These are phyloP conservation scores for Puccinia novopanici DNA, from an alignment of 1,284 basidiomycete genomes.

Conservation along the genomic window DNA sequence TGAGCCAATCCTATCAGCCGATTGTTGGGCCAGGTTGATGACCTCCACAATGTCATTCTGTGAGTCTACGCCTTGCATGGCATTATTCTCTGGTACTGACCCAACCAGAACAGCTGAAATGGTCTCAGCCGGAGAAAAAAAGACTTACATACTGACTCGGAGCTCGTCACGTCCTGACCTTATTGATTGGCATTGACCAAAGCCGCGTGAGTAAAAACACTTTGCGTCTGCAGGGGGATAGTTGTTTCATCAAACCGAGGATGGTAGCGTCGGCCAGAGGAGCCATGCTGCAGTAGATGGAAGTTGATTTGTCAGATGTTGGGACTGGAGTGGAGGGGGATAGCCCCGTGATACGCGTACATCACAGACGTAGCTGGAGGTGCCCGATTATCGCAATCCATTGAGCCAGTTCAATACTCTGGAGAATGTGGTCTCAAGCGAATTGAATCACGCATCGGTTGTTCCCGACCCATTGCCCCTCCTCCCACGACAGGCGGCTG, in stretches of 20 bases:
- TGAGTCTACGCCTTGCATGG: too few relatives aligned
- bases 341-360: constrained; percentile 23
- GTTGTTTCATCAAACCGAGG: constrained; percentile 35
- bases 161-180: too few relatives aligned
- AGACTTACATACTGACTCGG: too few relatives aligned
- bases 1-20: constrained; percentile 56
- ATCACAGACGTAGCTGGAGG: constrained; percentile 14
- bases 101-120: neutral
- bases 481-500: neutral
- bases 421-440: constrained; percentile 38
- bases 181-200: too few relatives aligned
- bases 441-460: constrained; percentile 17
- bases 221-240: constrained; percentile 10
- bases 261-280: constrained; percentile 37
- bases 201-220: neutral
- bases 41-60: too few relatives aligned
- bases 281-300: neutral
- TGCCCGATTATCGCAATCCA: constrained; percentile 19
- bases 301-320: constrained; percentile 18
- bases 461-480: neutral
- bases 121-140: too few relatives aligned
- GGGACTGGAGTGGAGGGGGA: constrained; percentile 29
- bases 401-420: neutral
- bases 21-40: constrained; percentile 55
- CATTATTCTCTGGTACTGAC: constrained; percentile 29